phyloP scores from a whole-genome alignment of 257 asterid species.

The Thymus mandschuricus region DNA sequence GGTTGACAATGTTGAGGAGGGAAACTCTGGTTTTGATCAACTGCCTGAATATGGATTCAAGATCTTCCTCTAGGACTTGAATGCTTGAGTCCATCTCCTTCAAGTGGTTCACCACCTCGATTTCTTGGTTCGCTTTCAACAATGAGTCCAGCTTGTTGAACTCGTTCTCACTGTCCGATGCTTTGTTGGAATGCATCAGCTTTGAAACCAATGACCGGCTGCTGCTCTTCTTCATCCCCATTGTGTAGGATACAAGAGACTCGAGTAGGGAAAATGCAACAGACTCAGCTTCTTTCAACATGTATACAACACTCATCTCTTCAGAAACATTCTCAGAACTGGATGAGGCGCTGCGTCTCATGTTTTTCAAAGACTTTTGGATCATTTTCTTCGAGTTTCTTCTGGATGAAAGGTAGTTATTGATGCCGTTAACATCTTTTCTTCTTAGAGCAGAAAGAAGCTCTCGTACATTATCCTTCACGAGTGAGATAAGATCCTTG shows the following conservation, averaged over 20 bases:
- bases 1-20: conserved; percentile 45
- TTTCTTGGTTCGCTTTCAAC: conserved; percentile 25
- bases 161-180: conserved; percentile 22
- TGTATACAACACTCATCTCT: conserved; percentile 11
- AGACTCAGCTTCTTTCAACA: conserved; percentile 38
- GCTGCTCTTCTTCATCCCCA: conserved; percentile 21
- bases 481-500: conserved; percentile 29
- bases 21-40: conserved; percentile 47
- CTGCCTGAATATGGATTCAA: conserved; percentile 39
- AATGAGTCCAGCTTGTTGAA: conserved; percentile 30
- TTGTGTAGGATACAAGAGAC: conserved; percentile 31
- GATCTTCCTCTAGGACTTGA: conserved; percentile 37
- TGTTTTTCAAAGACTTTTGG: not conserved
- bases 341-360: not conserved
- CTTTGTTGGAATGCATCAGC: conserved; percentile 33
- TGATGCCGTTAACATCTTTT: conserved; percentile 21
- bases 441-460: conserved; percentile 36
- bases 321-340: not conserved
- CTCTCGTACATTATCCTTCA: conserved; percentile 30
- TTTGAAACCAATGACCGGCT: conserved; percentile 37
- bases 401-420: conserved; percentile 10
- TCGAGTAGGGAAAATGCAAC: conserved; percentile 34
- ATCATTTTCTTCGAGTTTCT: not conserved
- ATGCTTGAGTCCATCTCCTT: conserved; percentile 40
- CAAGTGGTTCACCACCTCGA: conserved; percentile 32